Percentiles rank a stretch among this genome's conserved stretches.
Evolutionary conservation across 768 basidiomycete species (phyloP).

Genomic region (Astraeus odoratus): DNA sequence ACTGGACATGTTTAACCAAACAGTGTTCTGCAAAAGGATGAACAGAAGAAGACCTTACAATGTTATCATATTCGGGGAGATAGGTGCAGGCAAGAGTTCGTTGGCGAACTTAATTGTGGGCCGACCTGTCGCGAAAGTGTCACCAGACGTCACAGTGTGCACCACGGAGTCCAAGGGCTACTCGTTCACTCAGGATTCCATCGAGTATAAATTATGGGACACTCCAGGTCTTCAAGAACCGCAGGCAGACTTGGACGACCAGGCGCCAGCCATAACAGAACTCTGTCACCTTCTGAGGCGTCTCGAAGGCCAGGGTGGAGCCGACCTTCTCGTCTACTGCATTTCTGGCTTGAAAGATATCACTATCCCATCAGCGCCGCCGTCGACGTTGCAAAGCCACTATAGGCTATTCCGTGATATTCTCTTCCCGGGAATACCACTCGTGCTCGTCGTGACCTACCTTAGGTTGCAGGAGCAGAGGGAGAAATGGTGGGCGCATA

Average conservation of each 20-base stretch:
- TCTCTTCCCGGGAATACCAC: conserved; percentile 27
- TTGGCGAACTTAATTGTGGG: conserved; percentile 25
- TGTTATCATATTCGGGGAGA: conserved; percentile 30
- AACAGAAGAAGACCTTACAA: conserved; percentile 1
- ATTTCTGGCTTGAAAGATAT: conserved; percentile 9
- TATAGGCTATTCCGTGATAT: conserved; percentile 24
- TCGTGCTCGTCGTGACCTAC: conserved; percentile 27
- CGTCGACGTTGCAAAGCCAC: conserved; percentile 5
- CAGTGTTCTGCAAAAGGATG: neutral
- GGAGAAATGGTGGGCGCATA: conserved; percentile 17
- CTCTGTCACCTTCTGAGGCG: conserved; percentile 19
- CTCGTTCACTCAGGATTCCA: neutral
- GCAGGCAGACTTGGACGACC: neutral
- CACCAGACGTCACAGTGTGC: conserved; percentile 17
- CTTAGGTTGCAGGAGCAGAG: conserved; percentile 17
- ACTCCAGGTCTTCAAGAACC: conserved; percentile 17
- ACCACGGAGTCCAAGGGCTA: conserved; percentile 9
- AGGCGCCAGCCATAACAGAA: conserved; percentile 8
- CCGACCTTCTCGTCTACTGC: conserved; percentile 15
- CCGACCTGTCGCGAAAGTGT: conserved; percentile 10
- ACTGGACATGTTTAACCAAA: no score
- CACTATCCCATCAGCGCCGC: neutral
- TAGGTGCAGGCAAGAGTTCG: conserved; percentile 18
- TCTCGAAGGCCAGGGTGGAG: conserved; percentile 11
- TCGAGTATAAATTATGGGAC: conserved; percentile 8